phyloP scores from a whole-genome alignment of 495 filamentous ascomycete genomes.

The Aspergillus sparsus region DNA sequence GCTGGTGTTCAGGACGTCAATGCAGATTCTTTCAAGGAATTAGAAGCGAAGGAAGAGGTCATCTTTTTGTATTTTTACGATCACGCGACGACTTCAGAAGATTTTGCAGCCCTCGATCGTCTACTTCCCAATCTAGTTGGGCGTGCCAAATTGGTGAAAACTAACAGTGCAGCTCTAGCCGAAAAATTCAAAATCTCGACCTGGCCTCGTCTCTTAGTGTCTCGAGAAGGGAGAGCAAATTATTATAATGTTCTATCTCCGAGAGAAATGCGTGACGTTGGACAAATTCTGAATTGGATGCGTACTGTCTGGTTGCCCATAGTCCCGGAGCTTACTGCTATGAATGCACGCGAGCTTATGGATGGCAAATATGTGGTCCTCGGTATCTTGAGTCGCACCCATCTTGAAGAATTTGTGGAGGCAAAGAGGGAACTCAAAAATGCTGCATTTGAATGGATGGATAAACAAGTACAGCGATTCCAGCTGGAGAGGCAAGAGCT shows the following conservation, averaged over 20 bases:
- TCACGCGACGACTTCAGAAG: slow-evolving; percentile 86
- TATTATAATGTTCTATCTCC: slow-evolving; percentile 86
- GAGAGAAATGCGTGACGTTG: slow-evolving; percentile 84
- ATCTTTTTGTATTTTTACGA: slow-evolving; percentile 98
- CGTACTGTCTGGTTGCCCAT: slow-evolving; percentile 95
- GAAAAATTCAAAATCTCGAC: slow-evolving; percentile 91
- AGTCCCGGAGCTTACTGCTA: slow-evolving; percentile 87
- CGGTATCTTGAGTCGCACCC: slow-evolving; percentile 79
- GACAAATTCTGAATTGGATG: slow-evolving; percentile 87
- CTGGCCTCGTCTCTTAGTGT: slow-evolving; percentile 88
- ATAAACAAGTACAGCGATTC: slow-evolving; percentile 86
- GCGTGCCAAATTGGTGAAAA: slow-evolving; percentile 88
- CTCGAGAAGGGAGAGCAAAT: slow-evolving; percentile 81
- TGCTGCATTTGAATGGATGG: slow-evolving; percentile 96
- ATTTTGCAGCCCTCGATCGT: slow-evolving; percentile 85
- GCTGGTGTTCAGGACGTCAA: slow-evolving; percentile 78
- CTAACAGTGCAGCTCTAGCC: slow-evolving; percentile 67
- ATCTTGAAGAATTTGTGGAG: slow-evolving; percentile 73
- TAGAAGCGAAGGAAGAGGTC: slow-evolving; percentile 93
- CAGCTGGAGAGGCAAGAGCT: slow-evolving; percentile 89
- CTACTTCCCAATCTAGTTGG: slow-evolving; percentile 84
- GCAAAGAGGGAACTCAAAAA: slow-evolving; percentile 91
- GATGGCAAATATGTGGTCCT: slow-evolving; percentile 89
- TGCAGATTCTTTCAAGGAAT: slow-evolving; percentile 69
- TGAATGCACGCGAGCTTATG: slow-evolving; percentile 93